Base-by-base conservation (phyloP, 352 stramenopile species). In the Phytopythium cucurbitacearum region DNA sequence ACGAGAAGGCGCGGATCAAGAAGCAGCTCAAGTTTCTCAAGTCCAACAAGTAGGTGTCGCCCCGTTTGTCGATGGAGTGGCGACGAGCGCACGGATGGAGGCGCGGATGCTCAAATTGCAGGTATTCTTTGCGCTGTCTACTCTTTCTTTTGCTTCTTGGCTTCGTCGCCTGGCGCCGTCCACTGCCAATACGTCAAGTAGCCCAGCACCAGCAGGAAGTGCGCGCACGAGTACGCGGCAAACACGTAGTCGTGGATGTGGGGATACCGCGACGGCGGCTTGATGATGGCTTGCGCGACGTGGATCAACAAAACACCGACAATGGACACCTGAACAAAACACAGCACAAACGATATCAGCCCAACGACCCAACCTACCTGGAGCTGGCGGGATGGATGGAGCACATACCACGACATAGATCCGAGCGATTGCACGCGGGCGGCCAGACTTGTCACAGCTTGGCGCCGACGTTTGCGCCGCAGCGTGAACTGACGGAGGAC, bases 241-340 rank as follows among this genome's bases (percentile, higher is more conserved):
- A 95, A 93, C 15, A 89, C 51, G 59, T 93, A 95, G 65, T 95
- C 82, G 59, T 92, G 83, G 61, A 93, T 84, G 60, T 95, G 82
- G 0, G 85, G 85, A 42, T 91, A 91, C 43, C 68, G 75, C 16
- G 55, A 39, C 1, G 85, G 80, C 8, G 82, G 72, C 2, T 45
- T 35, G 32, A 95, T 64, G 35, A 61, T 39, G 7, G 56, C 57
- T 45, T 90, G 78, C 4, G 68, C 69, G 7, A 77, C 28, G 51
- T 95, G 85, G 50, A 91, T 80, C 10, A 63, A 32, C 10, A 78
- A 40, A 2, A 76, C 68, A 8, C 78, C 85, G 9, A 77, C 16
- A 13, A 84, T 62, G 11, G 82, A 92, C 28, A 80, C 33, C 84
- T 94, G 56, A 7, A 49, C 3, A 33, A 8, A 40, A 10, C 1